Evolutionary conservation across 352 stramenopile genomes (phyloP).

Genomic region (Phytopythium kandeliae): DNA sequence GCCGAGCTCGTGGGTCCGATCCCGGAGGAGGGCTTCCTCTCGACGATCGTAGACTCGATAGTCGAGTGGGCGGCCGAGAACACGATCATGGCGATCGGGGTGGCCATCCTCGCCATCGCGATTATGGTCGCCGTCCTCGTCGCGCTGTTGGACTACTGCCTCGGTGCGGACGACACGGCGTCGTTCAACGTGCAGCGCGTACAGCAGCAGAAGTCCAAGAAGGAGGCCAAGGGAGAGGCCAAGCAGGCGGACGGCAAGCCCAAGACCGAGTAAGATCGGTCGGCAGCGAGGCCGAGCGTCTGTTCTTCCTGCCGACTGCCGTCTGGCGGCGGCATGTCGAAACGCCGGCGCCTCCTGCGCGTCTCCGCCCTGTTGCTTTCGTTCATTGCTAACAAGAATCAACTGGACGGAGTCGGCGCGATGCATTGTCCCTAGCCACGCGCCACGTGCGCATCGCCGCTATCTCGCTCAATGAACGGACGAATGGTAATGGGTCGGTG

Average conservation of each 20-base stretch:
- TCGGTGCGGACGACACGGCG: constrained; percentile 56
- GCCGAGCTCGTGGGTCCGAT: constrained; percentile 49
- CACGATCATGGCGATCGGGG: constrained; percentile 57
- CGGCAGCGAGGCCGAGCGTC: too few relatives aligned
- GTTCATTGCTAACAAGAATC: constrained; percentile 1
- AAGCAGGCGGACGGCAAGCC: constrained; percentile 19
- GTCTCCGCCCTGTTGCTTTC: neutral
- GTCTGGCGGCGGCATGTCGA: too few relatives aligned
- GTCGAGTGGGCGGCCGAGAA: constrained; percentile 69
- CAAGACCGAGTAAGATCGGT: constrained; percentile 51
- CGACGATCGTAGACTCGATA: constrained; percentile 48
- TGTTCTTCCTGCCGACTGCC: too few relatives aligned
- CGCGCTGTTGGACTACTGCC: constrained; percentile 66
- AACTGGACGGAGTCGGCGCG: neutral
- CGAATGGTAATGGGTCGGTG: too few relatives aligned
- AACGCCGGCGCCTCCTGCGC: neutral
- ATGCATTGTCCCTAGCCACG: neutral
- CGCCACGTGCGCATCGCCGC: too few relatives aligned
- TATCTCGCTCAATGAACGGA: too few relatives aligned
- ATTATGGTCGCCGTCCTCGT: constrained; percentile 66
- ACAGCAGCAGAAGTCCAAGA: constrained; percentile 21
- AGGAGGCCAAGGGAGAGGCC: constrained; percentile 16
- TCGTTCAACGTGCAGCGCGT: constrained; percentile 22
- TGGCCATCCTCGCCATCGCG: constrained; percentile 48
- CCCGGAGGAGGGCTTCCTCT: constrained; percentile 56